Percentiles rank a stretch among this genome's conserved stretches.
Evolutionary conservation across 1,139 yeast species (phyloP).

Genomic region (Suhomyces wounanorum): DNA sequence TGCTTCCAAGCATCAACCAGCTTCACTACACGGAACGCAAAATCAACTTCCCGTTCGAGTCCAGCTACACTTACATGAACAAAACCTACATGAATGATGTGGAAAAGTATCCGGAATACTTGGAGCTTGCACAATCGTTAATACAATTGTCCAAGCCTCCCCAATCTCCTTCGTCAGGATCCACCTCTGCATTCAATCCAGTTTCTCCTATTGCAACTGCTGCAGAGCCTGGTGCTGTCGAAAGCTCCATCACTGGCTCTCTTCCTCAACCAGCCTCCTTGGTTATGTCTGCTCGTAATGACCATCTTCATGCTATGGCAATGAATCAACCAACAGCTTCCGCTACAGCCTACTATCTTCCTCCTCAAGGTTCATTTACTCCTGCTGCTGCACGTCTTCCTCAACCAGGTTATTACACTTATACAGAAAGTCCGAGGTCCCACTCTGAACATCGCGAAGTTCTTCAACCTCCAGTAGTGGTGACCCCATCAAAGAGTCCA

Average conservation of each 20-base stretch:
- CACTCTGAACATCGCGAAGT: slow-evolving; percentile 5
- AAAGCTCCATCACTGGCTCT: background rate
- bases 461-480: slow-evolving; percentile 11
- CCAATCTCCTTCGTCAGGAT: slow-evolving; percentile 1
- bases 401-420: slow-evolving; percentile 15
- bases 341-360: slow-evolving; percentile 7
- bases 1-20: slow-evolving; percentile 27
- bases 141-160: slow-evolving; percentile 34
- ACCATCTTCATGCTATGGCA: background rate
- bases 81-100: slow-evolving; percentile 49
- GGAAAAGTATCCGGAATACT: slow-evolving; percentile 49
- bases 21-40: slow-evolving; percentile 31
- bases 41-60: slow-evolving; percentile 56
- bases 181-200: background rate
- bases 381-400: slow-evolving; percentile 16
- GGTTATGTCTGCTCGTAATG: background rate
- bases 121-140: slow-evolving; percentile 49
- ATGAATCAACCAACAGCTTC: background rate
- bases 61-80: slow-evolving; percentile 54
- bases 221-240: background rate
- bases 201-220: slow-evolving; percentile 3
- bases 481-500: slow-evolving; percentile 18
- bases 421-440: slow-evolving; percentile 13
- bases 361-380: slow-evolving; percentile 15
- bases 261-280: background rate